phyloP scores from a whole-genome alignment of 2,329 filamentous ascomycete species.

The Exophiala sideris region DNA sequence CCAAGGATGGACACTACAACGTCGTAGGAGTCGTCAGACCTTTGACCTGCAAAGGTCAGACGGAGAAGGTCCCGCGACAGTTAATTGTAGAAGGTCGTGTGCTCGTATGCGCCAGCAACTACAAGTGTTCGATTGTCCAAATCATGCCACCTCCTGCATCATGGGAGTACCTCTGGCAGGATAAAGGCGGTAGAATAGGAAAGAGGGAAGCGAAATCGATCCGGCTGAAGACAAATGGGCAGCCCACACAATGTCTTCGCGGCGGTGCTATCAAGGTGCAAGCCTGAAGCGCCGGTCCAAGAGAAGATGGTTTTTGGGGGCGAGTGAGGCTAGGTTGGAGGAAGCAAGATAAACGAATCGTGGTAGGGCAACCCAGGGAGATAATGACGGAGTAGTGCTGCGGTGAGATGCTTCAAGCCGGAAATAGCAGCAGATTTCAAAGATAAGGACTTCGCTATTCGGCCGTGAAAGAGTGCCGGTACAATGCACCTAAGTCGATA shows the following conservation, averaged over 20 bases:
- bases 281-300: neutral
- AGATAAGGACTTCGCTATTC: too few species aligned
- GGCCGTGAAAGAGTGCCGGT: too few species aligned
- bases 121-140: neutral
- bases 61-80: neutral
- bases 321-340: neutral
- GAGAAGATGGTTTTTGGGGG: neutral
- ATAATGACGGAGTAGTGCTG: too few species aligned
- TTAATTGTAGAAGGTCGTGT: constrained; percentile 5
- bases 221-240: neutral
- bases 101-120: neutral
- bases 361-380: too few species aligned
- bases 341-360: neutral
- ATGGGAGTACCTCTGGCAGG: too few species aligned
- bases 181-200: too few species aligned
- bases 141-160: neutral
- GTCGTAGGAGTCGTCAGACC: neutral
- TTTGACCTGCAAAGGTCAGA: constrained; percentile 2
- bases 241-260: neutral
- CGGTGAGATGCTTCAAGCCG: too few species aligned
- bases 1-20: neutral
- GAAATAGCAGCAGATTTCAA: too few species aligned
- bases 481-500: too few species aligned
- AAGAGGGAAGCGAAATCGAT: too few species aligned
- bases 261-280: neutral